These are phyloP conservation scores for Bisporella sp. DNA, from an alignment of 2,329 filamentous ascomycete genomes.

Conservation along the genomic window DNA sequence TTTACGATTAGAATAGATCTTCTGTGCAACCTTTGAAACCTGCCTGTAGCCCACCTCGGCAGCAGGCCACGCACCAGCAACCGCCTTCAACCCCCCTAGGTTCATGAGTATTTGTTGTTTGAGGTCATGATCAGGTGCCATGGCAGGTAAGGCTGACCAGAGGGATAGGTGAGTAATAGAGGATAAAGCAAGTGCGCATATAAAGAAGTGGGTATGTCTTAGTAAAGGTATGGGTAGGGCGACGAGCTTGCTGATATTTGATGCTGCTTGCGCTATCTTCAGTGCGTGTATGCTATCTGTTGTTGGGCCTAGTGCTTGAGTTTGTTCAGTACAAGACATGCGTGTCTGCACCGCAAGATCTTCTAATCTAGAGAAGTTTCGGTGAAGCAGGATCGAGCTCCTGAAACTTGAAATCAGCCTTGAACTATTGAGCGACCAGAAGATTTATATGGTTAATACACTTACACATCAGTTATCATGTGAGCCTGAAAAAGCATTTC, in stretches of 20 bases:
- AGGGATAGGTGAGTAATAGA: constrained; percentile 76
- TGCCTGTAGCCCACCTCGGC: constrained; percentile 61
- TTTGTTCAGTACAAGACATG: constrained; percentile 50
- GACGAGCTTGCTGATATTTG: constrained; percentile 66
- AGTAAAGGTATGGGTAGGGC: constrained; percentile 65
- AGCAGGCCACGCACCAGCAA: constrained; percentile 14
- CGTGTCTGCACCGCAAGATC: constrained; percentile 46
- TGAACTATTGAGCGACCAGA: background rate
- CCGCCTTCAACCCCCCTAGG: constrained; percentile 28
- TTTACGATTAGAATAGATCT: constrained; percentile 41
- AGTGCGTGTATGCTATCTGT: constrained; percentile 51
- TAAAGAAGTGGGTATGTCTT: constrained; percentile 75
- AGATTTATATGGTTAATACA: background rate
- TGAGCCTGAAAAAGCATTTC: constrained; percentile 88
- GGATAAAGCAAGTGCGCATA: constrained; percentile 68
- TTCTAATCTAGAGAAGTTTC: constrained; percentile 69
- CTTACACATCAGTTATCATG: constrained; percentile 56
- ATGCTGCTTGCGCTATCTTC: constrained; percentile 72
- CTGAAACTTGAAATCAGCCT: constrained; percentile 21
- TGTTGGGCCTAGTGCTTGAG: constrained; percentile 31
- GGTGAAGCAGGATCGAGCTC: constrained; percentile 67
- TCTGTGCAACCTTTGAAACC: constrained; percentile 67
- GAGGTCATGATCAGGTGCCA: constrained; percentile 54
- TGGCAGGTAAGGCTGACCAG: constrained; percentile 60
- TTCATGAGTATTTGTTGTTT: constrained; percentile 74